Percentiles rank a stretch among this genome's conserved stretches.
These are phyloP conservation scores for Rubia yunnanensis DNA, from an alignment of 257 asterid genomes.

Conservation along the genomic window DNA sequence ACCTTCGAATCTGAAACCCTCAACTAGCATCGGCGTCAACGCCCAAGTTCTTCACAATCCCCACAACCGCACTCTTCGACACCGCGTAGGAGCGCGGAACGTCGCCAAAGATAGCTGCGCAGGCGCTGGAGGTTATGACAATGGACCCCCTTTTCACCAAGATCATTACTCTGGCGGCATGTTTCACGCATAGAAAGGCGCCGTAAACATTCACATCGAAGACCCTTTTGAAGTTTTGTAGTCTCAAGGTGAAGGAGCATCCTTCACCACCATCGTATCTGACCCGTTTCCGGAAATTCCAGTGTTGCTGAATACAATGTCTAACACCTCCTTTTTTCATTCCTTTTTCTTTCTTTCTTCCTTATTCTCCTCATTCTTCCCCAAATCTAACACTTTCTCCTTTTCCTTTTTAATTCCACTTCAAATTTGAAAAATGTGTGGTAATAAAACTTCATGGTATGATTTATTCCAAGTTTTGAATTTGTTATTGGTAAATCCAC, in stretches of 20 bases:
- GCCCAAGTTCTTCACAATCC: conserved; percentile 21
- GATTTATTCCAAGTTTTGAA: no score
- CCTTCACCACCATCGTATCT: background rate
- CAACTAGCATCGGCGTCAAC: conserved; percentile 20
- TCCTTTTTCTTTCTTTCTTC: no score
- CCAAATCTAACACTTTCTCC: no score
- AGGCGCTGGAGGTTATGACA: conserved; percentile 20
- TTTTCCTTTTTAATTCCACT: no score
- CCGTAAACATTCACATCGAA: conserved; percentile 22
- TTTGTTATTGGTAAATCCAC: no score
- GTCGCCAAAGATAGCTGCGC: conserved; percentile 2
- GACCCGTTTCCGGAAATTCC: conserved; percentile 1
- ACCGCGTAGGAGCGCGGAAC: conserved; percentile 7
- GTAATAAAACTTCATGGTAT: no score
- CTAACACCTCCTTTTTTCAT: no score
- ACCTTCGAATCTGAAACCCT: conserved; percentile 3
- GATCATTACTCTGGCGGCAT: conserved; percentile 28
- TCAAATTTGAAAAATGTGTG: no score
- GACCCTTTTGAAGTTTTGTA: conserved; percentile 14
- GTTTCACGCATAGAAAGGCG: conserved; percentile 20
- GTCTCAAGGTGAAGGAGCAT: background rate
- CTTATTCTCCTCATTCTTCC: no score
- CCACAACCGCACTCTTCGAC: conserved; percentile 19
- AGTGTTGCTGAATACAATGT: conserved; percentile 27
- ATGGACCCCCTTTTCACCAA: conserved; percentile 20